Evolutionary conservation across 1,284 basidiomycete genomes (phyloP).

Genomic region (Pascua guehoae): DNA sequence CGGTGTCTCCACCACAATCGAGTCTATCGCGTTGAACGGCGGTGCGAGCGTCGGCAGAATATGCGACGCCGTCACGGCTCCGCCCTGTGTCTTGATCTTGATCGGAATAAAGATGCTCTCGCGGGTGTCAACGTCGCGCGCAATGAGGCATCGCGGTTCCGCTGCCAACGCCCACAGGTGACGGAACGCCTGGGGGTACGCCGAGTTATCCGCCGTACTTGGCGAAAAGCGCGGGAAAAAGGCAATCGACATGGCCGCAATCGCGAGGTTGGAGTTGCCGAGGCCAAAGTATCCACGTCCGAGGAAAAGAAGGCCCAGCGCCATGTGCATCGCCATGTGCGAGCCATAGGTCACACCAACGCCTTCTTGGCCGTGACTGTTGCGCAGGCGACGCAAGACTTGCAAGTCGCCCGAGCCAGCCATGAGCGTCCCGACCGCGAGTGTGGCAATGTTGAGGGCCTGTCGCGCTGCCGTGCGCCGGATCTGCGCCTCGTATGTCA

Average conservation of each 20-base stretch:
- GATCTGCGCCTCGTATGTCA: constrained; percentile 77
- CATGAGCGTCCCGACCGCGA: constrained; percentile 87
- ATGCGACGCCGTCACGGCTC: constrained; percentile 52
- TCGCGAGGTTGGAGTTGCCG: constrained; percentile 83
- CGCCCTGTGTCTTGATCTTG: constrained; percentile 62
- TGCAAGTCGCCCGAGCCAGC: constrained; percentile 93
- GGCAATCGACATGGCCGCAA: constrained; percentile 82
- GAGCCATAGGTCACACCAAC: constrained; percentile 76
- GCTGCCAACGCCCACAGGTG: constrained; percentile 95
- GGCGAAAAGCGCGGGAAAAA: constrained; percentile 87
- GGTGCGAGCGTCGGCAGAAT: constrained; percentile 90
- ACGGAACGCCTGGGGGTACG: constrained; percentile 86
- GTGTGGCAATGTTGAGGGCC: constrained; percentile 78
- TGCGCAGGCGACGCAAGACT: constrained; percentile 79
- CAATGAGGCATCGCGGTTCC: constrained; percentile 86
- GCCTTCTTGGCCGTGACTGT: constrained; percentile 86
- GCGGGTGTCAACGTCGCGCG: constrained; percentile 81
- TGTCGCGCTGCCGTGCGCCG: constrained; percentile 81
- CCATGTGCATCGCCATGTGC: constrained; percentile 87
- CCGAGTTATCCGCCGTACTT: constrained; percentile 77
- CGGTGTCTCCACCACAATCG: constrained; percentile 81
- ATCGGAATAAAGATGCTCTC: constrained; percentile 87
- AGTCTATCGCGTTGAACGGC: constrained; percentile 70
- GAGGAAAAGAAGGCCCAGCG: constrained; percentile 87
- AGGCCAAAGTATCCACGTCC: constrained; percentile 90